phyloP scores from a whole-genome alignment of 2,329 filamentous ascomycete genomes.

The Nigrograna mackinnonii region DNA sequence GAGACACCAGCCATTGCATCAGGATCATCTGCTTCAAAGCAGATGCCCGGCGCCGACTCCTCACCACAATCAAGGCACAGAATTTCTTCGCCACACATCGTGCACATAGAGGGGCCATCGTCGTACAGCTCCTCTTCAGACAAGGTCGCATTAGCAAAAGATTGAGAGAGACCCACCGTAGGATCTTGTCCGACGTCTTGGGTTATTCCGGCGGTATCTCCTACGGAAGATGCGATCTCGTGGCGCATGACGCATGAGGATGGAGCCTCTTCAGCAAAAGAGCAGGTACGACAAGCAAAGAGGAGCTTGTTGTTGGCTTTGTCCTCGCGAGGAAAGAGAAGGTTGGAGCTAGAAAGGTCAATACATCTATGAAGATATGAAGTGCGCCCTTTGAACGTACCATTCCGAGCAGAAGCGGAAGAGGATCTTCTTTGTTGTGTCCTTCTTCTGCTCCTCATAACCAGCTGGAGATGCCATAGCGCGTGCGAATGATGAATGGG shows the following conservation, averaged over 20 bases:
- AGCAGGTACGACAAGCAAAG: constrained; percentile 95
- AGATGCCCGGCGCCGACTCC: constrained; percentile 47
- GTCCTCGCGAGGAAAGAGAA: constrained; percentile 97
- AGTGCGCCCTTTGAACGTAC: constrained; percentile 45
- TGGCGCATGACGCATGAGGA: constrained; percentile 96
- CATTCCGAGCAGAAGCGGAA: constrained; percentile 99
- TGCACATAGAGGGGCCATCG: constrained; percentile 47
- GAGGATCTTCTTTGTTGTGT: constrained; percentile 72
- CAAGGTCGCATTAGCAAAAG: constrained; percentile 30
- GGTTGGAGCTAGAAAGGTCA: constrained; percentile 71
- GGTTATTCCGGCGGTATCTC: constrained; percentile 95
- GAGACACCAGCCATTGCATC: constrained; percentile 23
- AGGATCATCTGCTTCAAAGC: constrained; percentile 48
- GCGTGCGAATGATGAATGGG: no score
- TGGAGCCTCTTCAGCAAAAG: constrained; percentile 83
- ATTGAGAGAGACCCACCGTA: constrained; percentile 76
- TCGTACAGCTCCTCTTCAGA: constrained; percentile 40
- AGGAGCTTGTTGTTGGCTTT: constrained; percentile 80
- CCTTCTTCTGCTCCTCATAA: constrained; percentile 46
- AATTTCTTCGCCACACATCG: constrained; percentile 61
- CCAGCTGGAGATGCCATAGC: constrained; percentile 44
- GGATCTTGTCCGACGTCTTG: constrained; percentile 97
- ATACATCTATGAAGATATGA: constrained; percentile 3
- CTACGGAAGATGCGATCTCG: constrained; percentile 85
- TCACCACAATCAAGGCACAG: constrained; percentile 57